phyloP scores from a whole-genome alignment of 164 flowering plant species.

The Vitis cinerea region DNA sequence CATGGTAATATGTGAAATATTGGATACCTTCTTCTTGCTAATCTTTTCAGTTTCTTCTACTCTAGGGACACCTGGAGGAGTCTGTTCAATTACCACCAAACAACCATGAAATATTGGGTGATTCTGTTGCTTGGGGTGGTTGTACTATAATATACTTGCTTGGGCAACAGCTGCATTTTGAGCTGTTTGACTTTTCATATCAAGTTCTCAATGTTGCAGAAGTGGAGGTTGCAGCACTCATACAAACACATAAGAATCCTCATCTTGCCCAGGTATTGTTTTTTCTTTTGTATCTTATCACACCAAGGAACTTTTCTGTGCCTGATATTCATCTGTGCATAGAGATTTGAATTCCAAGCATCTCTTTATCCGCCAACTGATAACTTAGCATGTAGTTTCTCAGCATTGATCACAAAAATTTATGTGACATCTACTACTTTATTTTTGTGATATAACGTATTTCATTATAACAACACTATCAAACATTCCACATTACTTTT shows the following conservation, averaged over 20 bases:
- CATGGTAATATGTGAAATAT: not conserved
- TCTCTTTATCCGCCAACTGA: too few relatives aligned
- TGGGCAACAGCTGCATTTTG: conserved; percentile 94
- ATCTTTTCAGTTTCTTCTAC: conserved; percentile 6
- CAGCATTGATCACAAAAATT: too few relatives aligned
- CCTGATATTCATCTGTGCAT: too few relatives aligned
- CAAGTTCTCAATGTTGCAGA: conserved; percentile 96
- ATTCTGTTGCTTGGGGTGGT: conserved; percentile 99
- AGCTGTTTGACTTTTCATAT: conserved; percentile 94
- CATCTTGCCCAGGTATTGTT: conserved; percentile 56
- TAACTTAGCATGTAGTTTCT: too few relatives aligned
- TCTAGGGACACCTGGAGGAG: conserved; percentile 82
- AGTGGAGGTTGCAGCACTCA: conserved; percentile 57
- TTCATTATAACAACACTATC: too few relatives aligned
- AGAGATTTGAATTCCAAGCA: too few relatives aligned
- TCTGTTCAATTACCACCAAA: conserved; percentile 41
- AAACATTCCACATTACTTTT: too few relatives aligned
- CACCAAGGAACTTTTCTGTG: too few relatives aligned
- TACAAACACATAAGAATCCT: conserved; percentile 44
- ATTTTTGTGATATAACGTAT: too few relatives aligned
- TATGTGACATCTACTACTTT: too few relatives aligned
- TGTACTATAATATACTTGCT: conserved; percentile 94
- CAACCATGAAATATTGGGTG: conserved; percentile 69
- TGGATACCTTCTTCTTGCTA: not conserved
- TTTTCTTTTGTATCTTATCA: not conserved